These are phyloP conservation scores for Vaccinium macrocarpon DNA, from an alignment of 148 eudicot genomes.

Conservation along the genomic window DNA sequence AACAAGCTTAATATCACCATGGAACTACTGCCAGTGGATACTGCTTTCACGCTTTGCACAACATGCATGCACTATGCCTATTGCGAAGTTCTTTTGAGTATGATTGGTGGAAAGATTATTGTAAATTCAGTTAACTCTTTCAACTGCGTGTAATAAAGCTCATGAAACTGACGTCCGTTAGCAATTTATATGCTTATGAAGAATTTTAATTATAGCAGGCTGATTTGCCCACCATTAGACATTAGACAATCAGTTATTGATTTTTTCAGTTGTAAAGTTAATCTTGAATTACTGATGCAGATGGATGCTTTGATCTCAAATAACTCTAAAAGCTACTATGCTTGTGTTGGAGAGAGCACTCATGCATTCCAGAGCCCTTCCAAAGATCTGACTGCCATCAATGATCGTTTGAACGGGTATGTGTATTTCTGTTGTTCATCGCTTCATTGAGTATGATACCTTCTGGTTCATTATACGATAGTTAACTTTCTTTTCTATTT, in stretches of 20 bases:
- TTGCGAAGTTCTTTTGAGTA: background rate
- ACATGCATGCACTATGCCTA: background rate
- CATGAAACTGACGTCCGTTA: background rate
- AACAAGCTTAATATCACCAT: background rate
- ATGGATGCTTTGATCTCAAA: conserved; percentile 86
- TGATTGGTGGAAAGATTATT: background rate
- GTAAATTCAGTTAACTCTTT: background rate
- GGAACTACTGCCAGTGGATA: background rate
- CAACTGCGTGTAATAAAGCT: background rate
- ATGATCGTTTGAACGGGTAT: conserved; percentile 87
- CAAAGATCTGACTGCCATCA: conserved; percentile 87
- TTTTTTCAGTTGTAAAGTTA: background rate
- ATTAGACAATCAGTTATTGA: background rate
- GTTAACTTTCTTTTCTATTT: background rate
- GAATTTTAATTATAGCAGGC: background rate
- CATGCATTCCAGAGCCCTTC: conserved; percentile 99
- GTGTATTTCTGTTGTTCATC: background rate
- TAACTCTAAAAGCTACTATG: conserved; percentile 91
- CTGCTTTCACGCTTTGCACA: background rate
- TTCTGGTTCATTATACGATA: background rate
- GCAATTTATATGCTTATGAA: background rate
- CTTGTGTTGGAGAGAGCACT: conserved; percentile 99
- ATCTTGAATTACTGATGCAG: conserved; percentile 32
- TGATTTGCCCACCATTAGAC: background rate
- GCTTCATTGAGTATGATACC: background rate